Evolutionary conservation across 441 rosid species (phyloP), one percentile per base, ranked within the genome.

Genomic region (Codiaeum variegatum): DNA sequence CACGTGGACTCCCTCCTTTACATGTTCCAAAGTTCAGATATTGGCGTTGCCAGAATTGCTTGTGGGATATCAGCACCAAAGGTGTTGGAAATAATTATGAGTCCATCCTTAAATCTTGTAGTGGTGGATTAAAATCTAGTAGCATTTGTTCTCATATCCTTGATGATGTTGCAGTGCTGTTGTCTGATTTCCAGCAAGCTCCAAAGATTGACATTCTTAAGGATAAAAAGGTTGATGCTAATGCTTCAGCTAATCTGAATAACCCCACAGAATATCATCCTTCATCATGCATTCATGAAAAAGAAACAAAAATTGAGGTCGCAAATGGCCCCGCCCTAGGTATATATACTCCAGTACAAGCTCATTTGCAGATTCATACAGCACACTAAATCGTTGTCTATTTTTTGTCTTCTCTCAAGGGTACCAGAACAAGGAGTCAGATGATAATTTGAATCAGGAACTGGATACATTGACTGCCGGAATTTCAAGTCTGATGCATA

Each of bases 21-120:
- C 70, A 81, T 58, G 87, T 82, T 77, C 93, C 90, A 13, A 87
- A 83, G 67, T 90, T 78, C 75, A 86, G 88, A 82, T 85, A 89
- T 88, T 93, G 93, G 95, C 71, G 74, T 72, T 89, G 98, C 82
- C 80, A 65, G 69, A 84, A 76, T 74, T 91, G 97, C 70, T 58
- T 79, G 72, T 80, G 51, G 66, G 89, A 85, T 66, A 66, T 76
- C 61, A 72, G 71, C 63, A 71, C 70, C 62, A 79, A 80, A 77
- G 74, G 66, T 54, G 72, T 60, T 73, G 59, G 69, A 74, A 77
- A 66, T 73, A 79, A 72, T 55, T 70, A 61, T 29, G 88, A 76
- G 71, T 55, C 68, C 24, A 70, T 55, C 44, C 74, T 73, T 73
- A 73, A 73, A 67, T 68, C 69, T 54, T 67, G 62, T 71, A 34